Conservation (phyloP, 805 yeast genomes). For the Barnettozyma wickerhamii region DNA sequence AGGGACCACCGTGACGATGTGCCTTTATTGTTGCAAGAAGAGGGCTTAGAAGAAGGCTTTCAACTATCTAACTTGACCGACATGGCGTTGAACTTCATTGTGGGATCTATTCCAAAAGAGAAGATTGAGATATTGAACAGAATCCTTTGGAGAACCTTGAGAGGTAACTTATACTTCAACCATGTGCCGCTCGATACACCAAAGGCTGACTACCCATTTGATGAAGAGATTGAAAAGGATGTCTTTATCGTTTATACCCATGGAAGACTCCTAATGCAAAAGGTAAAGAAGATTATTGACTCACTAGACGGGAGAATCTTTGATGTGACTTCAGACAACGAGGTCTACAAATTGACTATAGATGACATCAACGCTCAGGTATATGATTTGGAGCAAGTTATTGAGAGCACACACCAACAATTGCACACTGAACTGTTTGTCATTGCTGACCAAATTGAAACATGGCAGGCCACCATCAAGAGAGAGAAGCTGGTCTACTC, state of each 20-base stretch:
- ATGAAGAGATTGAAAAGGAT: conserved; percentile 61
- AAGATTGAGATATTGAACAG: conserved; percentile 70
- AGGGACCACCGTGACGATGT: conserved; percentile 35
- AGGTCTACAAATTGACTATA: conserved; percentile 31
- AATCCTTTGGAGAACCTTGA: conserved; percentile 85
- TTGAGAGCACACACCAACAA: conserved; percentile 62
- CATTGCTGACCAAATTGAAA: conserved; percentile 66
- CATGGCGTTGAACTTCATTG: conserved; percentile 28
- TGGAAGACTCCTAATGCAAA: conserved; percentile 67
- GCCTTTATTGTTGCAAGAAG: conserved; percentile 32
- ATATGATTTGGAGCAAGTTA: conserved; percentile 52
- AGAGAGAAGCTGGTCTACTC: conserved; percentile 83
- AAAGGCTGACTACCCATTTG: conserved; percentile 57
- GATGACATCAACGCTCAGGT: conserved; percentile 18
- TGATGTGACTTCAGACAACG: conserved; percentile 41
- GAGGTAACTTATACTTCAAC: conserved; percentile 86
- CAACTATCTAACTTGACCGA: conserved; percentile 24
- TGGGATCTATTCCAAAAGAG: conserved; percentile 78
- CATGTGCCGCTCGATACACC: conserved; percentile 68
- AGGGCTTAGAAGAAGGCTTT: conserved; percentile 34
- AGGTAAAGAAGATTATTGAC: conserved; percentile 80
- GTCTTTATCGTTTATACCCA: conserved; percentile 90
- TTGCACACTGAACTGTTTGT: conserved; percentile 74
- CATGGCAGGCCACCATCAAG: conserved; percentile 65
- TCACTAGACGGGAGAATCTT: conserved; percentile 82